These are phyloP conservation scores for Mortierella sp. DNA, from an alignment of 371 early-diverging fungal genomes.

Conservation along the genomic window DNA sequence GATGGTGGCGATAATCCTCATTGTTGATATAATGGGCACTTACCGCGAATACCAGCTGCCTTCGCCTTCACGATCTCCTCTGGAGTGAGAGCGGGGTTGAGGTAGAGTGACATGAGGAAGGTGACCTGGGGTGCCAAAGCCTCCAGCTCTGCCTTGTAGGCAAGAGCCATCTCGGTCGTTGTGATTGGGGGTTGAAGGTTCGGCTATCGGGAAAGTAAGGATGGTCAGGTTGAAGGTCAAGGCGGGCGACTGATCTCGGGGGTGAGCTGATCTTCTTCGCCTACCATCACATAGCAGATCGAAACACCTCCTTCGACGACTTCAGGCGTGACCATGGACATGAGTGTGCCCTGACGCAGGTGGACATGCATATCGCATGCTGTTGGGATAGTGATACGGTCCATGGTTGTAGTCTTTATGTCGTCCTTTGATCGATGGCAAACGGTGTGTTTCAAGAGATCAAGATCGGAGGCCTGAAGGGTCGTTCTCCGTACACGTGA, in stretches of 20 bases:
- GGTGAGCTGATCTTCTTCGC: not conserved
- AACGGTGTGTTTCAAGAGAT: too few species aligned
- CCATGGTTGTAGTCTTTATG: too few species aligned
- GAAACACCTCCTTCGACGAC: conserved; percentile 86
- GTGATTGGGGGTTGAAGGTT: conserved; percentile 93
- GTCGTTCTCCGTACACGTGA: too few species aligned
- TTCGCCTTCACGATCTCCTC: conserved; percentile 91
- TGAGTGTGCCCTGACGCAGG: conserved; percentile 92
- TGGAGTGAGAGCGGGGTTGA: conserved; percentile 87
- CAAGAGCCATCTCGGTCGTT: conserved; percentile 86
- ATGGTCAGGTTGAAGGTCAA: not conserved
- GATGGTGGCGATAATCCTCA: too few species aligned
- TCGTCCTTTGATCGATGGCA: too few species aligned
- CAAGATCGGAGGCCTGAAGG: too few species aligned
- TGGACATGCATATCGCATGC: conserved; percentile 95
- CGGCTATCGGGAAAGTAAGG: conserved; percentile 66
- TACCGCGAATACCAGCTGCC: conserved; percentile 86
- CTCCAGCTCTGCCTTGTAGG: conserved; percentile 85
- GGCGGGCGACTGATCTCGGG: too few species aligned
- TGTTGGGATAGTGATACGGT: conserved; percentile 62
- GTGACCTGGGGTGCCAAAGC: conserved; percentile 85
- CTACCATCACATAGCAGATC: conserved; percentile 94
- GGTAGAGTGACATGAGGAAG: conserved; percentile 94
- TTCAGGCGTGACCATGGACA: conserved; percentile 88
- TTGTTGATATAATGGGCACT: not conserved